Evolutionary conservation across 768 basidiomycete species (phyloP).

Genomic region (Tulasnella sp.): DNA sequence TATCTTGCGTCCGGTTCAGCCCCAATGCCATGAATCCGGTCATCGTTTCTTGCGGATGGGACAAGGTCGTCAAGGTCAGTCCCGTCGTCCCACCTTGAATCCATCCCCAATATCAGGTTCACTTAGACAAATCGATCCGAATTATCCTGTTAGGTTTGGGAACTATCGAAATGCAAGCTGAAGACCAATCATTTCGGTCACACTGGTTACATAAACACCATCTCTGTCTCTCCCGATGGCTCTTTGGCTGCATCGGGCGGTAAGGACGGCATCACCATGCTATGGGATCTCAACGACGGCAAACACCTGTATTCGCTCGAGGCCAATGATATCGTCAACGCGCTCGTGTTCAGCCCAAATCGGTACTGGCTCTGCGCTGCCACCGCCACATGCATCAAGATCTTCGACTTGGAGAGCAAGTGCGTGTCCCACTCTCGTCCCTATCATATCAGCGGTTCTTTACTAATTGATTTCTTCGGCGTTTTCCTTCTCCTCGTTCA

Average conservation of each 20-base stretch:
- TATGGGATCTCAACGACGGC: conserved; percentile 99
- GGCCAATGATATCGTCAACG: conserved; percentile 96
- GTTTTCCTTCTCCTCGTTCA: background rate
- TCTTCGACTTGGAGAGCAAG: conserved; percentile 99
- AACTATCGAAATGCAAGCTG: conserved; percentile 98
- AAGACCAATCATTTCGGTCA: conserved; percentile 99
- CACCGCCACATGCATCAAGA: conserved; percentile 94
- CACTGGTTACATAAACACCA: conserved; percentile 97
- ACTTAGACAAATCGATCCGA: conserved; percentile 83
- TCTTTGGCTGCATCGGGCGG: conserved; percentile 98
- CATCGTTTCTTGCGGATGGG: conserved; percentile 98
- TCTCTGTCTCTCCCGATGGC: conserved; percentile 97
- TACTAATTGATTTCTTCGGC: background rate
- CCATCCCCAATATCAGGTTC: too few relatives aligned
- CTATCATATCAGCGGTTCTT: background rate
- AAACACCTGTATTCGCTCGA: conserved; percentile 99
- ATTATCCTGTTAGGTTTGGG: conserved; percentile 74
- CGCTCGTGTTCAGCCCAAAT: conserved; percentile 99
- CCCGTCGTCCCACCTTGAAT: background rate
- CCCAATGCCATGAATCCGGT: conserved; percentile 96
- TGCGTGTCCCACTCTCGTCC: conserved; percentile 34
- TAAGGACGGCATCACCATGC: conserved; percentile 99
- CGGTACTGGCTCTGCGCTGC: conserved; percentile 99
- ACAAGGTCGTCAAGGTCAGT: conserved; percentile 96
- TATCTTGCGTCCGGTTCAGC: conserved; percentile 98